Evolutionary conservation across 176 grass and related monocot species (phyloP), one percentile per base, ranked within the genome.

Genomic region (Oryza officinalis): DNA sequence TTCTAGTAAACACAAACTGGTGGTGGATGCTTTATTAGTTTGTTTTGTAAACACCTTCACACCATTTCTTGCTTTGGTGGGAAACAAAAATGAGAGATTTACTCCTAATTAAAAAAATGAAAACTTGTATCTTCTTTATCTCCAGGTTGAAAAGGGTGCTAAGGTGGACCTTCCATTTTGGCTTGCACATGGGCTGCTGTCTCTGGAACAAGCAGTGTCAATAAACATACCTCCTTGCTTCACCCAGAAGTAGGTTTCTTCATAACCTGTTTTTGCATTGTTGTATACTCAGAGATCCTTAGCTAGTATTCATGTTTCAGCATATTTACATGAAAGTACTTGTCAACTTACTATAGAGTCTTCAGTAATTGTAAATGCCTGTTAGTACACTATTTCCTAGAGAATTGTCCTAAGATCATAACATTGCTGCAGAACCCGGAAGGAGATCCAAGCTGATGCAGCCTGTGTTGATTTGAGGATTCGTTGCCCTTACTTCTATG

Each of bases 361-460:
- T 69, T 73, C 2, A 82, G 80, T 43, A 72, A 72, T 14, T 18
- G 10, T 25, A 41, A 30, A 61, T 72, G 22, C 37, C 35, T 2
- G 8, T 72, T 41, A 25, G 6, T 77, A 22, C 9, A 72, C 5
- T 78, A 72, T 72, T 33, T 71, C 54, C 61, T 27, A 31, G 25
- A 72, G 67, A 71, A 18, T 26, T 80, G 44, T 25, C 27, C 31
- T 80, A 79, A 67, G 9, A 65, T 33, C 27, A 49, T 47, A 35
- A 28, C 71, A 14, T 81, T 79, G 8, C 18, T 63, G 40, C 91
- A 98, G 95, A 86, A 98, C 88, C 60, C 80, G 83, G 69, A 95
- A 95, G 72, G 93, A 98, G 69, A 88, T 98, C 77, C 91, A 98
- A 87, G 96, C 96, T 85, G 96, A 98, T 92, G 96, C 96, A 27